Evolutionary conservation across 179 eudicot genomes (phyloP), one percentile per base, ranked within the genome.

Genomic region (Silene vulgaris): DNA sequence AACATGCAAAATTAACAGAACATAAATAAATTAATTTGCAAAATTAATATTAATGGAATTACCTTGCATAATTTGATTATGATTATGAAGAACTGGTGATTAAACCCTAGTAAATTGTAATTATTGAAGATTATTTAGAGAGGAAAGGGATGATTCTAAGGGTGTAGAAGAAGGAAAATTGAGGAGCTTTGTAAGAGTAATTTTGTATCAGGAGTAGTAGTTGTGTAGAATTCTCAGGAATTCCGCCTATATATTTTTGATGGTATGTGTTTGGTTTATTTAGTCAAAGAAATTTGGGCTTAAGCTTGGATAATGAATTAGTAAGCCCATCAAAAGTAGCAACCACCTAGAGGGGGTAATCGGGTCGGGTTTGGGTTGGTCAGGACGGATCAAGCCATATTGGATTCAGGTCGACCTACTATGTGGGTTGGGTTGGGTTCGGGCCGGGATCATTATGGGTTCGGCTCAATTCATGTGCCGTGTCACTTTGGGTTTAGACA

Each of bases 41-140:
- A 35, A 66, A 30, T 48, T 37, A 68, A 68, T n/a, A 43, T 19
- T 0, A 69, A 21, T 3, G 16, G 30, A 19, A 17, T 9, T 69
- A 69, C 72, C 72, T 69, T 69, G 72, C 72, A 69, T 69, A 4
- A 4, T 21, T 61, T 20, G 8, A 5, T 48, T 48, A 14, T 54
- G 59, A 13, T 3, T 54, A 13, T 14, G 19, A 54, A 54, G 1
- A 54, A 54, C 5, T 54, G 59, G 59, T 13, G 59, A 54, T 54
- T 14, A 54, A 54, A 54, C 17, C 17, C 12, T 9, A 0, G 13
- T 8, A 43, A 43, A 8, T 43, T 43, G 12, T 1, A 9, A 8
- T 43, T 8, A 43, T 54, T 54, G 19, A 54, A 54, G 17, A 14
- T 13, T 1, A 8, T 43, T n/a, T 13, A 54, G 59, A 8, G 17